A percentile compares a stretch with the other conserved stretches of the same genome.
These are phyloP conservation scores for Cyanodermella asteris DNA, from an alignment of 2,329 filamentous ascomycete species.

Conservation along the genomic window DNA sequence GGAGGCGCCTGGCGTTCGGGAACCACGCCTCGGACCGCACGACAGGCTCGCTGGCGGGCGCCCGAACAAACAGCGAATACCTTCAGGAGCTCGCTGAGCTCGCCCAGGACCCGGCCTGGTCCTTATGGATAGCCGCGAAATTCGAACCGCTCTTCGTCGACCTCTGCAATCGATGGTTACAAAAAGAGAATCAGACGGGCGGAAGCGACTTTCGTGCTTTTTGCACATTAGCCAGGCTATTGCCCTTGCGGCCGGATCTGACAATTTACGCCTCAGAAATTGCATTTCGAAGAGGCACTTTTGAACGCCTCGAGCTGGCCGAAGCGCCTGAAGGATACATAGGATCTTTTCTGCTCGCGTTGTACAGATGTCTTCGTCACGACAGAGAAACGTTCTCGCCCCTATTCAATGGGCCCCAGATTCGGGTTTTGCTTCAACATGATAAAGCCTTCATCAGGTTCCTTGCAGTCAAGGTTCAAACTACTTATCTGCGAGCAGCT, in stretches of 20 bases:
- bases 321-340: slow-evolving; percentile 17
- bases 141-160: slow-evolving; percentile 62
- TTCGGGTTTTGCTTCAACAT: slow-evolving; percentile 47
- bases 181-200: slow-evolving; percentile 12
- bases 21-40: too few species aligned
- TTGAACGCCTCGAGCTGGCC: slow-evolving; percentile 14
- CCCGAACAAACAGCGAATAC: slow-evolving; percentile 42
- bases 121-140: slow-evolving; percentile 50
- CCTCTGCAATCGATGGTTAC: slow-evolving; percentile 58
- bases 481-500: too few species aligned
- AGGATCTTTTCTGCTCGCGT: slow-evolving; percentile 36
- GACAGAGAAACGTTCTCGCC: slow-evolving; percentile 46
- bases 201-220: slow-evolving; percentile 38
- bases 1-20: too few species aligned
- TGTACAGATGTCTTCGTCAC: slow-evolving; percentile 61
- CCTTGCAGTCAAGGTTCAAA: slow-evolving; percentile 50
- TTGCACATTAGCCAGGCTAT: slow-evolving; percentile 56
- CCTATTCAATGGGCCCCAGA: slow-evolving; percentile 40
- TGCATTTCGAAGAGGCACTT: slow-evolving; percentile 12
- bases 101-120: slow-evolving; percentile 47
- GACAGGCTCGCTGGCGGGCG: too few species aligned
- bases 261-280: slow-evolving; percentile 44
- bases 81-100: slow-evolving; percentile 48
- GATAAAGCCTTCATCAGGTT: slow-evolving; percentile 43
- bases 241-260: slow-evolving; percentile 66